Conservation (phyloP, 2,329 filamentous ascomycete species). For the Tolypocladium cylindrosporum region DNA sequence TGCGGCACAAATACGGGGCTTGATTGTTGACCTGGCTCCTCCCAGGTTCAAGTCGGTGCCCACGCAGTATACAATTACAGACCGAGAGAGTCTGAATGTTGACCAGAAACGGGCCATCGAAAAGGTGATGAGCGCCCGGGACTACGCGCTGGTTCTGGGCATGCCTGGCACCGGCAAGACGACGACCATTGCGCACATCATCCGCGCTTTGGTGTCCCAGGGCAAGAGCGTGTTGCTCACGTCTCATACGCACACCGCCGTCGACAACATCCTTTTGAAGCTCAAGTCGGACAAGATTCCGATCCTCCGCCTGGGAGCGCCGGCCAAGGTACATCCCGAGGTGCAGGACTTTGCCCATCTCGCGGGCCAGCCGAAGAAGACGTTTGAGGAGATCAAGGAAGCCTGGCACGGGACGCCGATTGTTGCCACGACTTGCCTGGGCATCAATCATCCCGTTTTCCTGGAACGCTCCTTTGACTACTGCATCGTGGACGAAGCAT, state of each 20-base stretch:
- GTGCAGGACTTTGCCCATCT: constrained; percentile 79
- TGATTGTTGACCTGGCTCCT: constrained; percentile 68
- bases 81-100: constrained; percentile 63
- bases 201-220: constrained; percentile 76
- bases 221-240: constrained; percentile 89
- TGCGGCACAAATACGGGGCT: constrained; percentile 59
- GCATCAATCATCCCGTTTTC: constrained; percentile 83
- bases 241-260: constrained; percentile 93
- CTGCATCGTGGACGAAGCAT: constrained; percentile 96
- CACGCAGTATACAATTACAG: constrained; percentile 53
- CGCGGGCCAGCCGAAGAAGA: constrained; percentile 61
- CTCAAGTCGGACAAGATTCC: constrained; percentile 68
- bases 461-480: constrained; percentile 88
- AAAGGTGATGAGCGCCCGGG: constrained; percentile 90
- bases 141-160: constrained; percentile 93
- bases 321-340: constrained; percentile 78
- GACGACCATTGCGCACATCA: constrained; percentile 96
- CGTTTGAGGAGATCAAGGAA: constrained; percentile 72
- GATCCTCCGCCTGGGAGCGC: constrained; percentile 75
- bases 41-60: constrained; percentile 63
- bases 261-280: constrained; percentile 96
- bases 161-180: constrained; percentile 99
- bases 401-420: constrained; percentile 81
- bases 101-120: constrained; percentile 81
- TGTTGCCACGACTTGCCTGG: constrained; percentile 90